These are phyloP conservation scores for Cinnamomum chago DNA, from an alignment of 164 flowering plant species.

Conservation along the genomic window DNA sequence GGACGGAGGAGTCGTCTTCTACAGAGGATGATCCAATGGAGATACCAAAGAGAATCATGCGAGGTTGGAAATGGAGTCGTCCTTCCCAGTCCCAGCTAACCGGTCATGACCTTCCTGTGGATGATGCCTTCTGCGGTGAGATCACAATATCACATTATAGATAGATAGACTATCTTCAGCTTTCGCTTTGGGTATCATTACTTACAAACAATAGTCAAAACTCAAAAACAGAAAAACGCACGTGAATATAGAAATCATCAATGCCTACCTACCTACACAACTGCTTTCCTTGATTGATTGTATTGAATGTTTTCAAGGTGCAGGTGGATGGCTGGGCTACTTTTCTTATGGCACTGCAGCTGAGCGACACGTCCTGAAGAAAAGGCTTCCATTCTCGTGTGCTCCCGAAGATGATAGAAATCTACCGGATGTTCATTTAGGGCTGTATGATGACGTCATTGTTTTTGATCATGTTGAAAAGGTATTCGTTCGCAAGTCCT, in stretches of 20 bases:
- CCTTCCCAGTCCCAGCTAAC: slow-evolving; percentile 38
- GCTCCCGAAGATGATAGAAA: slow-evolving; percentile 88
- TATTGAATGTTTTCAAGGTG: not conserved
- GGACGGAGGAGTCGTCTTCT: slow-evolving; percentile 43
- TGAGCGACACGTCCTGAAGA: slow-evolving; percentile 70
- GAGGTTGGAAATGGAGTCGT: slow-evolving; percentile 34
- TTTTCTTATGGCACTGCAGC: slow-evolving; percentile 85
- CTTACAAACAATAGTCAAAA: not conserved
- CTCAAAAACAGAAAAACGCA: no score
- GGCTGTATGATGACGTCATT: slow-evolving; percentile 83
- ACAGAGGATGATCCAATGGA: slow-evolving; percentile 66
- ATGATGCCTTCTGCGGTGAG: slow-evolving; percentile 78
- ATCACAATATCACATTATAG: slow-evolving; percentile 5
- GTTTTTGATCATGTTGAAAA: slow-evolving; percentile 95
- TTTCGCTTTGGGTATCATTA: not conserved
- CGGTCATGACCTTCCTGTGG: slow-evolving; percentile 49
- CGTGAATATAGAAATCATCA: not conserved
- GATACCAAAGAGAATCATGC: slow-evolving; percentile 59
- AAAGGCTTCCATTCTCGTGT: slow-evolving; percentile 72
- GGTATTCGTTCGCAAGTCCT: slow-evolving; percentile 34
- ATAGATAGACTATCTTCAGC: not conserved
- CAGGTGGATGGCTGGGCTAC: slow-evolving; percentile 98
- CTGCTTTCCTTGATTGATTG: not conserved
- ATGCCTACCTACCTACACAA: not conserved
- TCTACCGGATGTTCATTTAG: slow-evolving; percentile 86